Evolutionary conservation across 2,329 filamentous ascomycete species (phyloP), one percentile per base, ranked within the genome.

Genomic region (Diaporthe ampelina): DNA sequence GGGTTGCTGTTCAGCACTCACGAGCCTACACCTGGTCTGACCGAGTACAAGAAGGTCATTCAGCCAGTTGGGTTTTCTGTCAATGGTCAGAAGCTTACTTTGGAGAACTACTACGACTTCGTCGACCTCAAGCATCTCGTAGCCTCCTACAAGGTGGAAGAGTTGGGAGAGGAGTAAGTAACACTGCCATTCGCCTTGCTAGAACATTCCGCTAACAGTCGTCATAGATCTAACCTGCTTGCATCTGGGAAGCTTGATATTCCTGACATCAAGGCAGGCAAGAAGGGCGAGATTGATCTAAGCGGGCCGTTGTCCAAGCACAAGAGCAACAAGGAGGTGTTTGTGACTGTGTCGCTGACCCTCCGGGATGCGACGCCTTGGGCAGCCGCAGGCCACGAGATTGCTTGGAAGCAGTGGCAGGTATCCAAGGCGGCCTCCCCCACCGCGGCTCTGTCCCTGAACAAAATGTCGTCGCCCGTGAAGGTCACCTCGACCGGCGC

Each of bases 1-100:
- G 91, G 91, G 0, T 79, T 92, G 6, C 82, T 88, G 35, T 85
- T 85, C 77, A 88, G 87, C 67, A 82, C 85, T 21, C 91, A 92
- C 77, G 83, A 85, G 17, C 88, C 91, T 0, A 90, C 86, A 0
- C 90, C 89, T 1, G 90, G 90, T 0, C 77, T 92, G 68, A 77
- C 84, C 2, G 90, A 92, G 78, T 84, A 87, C 56, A 90, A 90
- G 78, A 91, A 90, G 79, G 87, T 86, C 1, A 88, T 90, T 54
- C 86, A 90, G 76, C 91, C 90, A 0, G 85, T 92, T 3, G 80
- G 82, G 3, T 81, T 88, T 24, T 80, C 79, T 1, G 77, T 86
- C 1, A 78, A 83, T 15, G 81, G 79, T 3, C 80, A 81, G 2
- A 79, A 81, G 29, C 76, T 90, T 1, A 76, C 81, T 15, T 75